Evolutionary conservation across 257 asterid species (phyloP).

Genomic region (Phtheirospermum japonicum): DNA sequence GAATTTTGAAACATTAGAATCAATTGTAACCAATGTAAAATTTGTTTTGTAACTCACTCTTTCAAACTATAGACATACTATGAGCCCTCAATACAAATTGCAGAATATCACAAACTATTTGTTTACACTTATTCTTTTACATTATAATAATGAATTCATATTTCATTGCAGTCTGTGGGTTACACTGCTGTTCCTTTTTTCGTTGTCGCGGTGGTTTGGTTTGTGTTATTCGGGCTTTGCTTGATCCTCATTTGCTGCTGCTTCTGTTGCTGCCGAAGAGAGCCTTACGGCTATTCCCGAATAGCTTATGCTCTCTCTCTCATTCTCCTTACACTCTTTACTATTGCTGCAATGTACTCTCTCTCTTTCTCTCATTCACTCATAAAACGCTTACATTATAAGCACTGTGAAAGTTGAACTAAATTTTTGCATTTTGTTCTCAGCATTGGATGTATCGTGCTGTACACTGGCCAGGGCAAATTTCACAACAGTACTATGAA

Average conservation of each 20-base stretch:
- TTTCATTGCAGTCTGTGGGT: constrained; percentile 63
- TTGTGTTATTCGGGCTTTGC: constrained; percentile 55
- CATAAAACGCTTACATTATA: background rate
- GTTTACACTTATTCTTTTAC: background rate
- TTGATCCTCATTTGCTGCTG: constrained; percentile 46
- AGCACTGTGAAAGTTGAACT: constrained; percentile 7
- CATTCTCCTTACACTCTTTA: constrained; percentile 63
- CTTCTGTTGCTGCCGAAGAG: constrained; percentile 63
- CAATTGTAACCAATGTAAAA: background rate
- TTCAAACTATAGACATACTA: background rate
- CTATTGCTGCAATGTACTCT: constrained; percentile 50
- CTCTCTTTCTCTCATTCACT: background rate
- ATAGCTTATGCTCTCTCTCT: constrained; percentile 79
- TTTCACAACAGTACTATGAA: constrained; percentile 53
- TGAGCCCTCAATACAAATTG: background rate
- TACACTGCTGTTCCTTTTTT: constrained; percentile 75
- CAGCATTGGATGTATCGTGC: constrained; percentile 63
- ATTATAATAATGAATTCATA: constrained; percentile 26
- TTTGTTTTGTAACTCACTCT: background rate
- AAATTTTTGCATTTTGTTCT: constrained; percentile 6
- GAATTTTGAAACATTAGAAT: background rate
- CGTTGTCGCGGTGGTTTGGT: constrained; percentile 59
- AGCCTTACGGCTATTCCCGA: constrained; percentile 72
- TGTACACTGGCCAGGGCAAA: constrained; percentile 82
- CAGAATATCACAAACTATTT: background rate